Evolutionary conservation across 2,329 filamentous ascomycete genomes (phyloP), one percentile per base, ranked within the genome.

Genomic region (Pseudogymnoascus sp.): DNA sequence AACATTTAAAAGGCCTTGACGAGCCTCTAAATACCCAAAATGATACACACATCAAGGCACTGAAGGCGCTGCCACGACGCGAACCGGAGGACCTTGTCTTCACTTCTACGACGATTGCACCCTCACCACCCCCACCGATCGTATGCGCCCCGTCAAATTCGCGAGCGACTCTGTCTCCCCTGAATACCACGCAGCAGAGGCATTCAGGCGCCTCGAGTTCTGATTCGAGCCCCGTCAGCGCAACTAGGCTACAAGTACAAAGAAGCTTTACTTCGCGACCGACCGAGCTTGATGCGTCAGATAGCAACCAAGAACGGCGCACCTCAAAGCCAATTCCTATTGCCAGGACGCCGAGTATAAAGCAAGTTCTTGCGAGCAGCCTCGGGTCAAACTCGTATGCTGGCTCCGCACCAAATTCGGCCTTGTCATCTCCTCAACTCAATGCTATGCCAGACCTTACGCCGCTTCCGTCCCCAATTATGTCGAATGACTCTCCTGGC

Each of bases 401-500:
- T 29, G 72, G 74, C 14, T 86, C 83, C 38, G 79, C 85, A 1
- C 81, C 87, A 11, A 88, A 83, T 69, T 91, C 88, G 3, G 78
- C 82, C 31, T 80, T 88, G n/a, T 84, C 88, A 6, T 92, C 89
- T 63, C 89, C 89, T 3, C 83, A 89, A 67, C 84, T 92, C 62
- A 82, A 86, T 64, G 88, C 89, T 53, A 88, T 92, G 85, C 86
- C 86, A 65, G 88, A 91, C 72, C 78, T 95, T 66, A 93, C 90
- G 3, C 90, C 90, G 63, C 77, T 95, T 35, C 90, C 90, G 2
- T 93, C 90, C 21, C 90, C 90, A 3, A 80, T 93, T 53, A 80
- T 88, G 69, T 80, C 80, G 4, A 79, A 78, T 66, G 85, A 87
- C 69, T 89, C 87, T 1, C 84, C 86, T 11, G 85, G 86, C 26